A percentile compares a stretch with the other conserved stretches of the same genome.
phyloP scores from a whole-genome alignment of 257 asterid genomes.

The Solanum commersonii region DNA sequence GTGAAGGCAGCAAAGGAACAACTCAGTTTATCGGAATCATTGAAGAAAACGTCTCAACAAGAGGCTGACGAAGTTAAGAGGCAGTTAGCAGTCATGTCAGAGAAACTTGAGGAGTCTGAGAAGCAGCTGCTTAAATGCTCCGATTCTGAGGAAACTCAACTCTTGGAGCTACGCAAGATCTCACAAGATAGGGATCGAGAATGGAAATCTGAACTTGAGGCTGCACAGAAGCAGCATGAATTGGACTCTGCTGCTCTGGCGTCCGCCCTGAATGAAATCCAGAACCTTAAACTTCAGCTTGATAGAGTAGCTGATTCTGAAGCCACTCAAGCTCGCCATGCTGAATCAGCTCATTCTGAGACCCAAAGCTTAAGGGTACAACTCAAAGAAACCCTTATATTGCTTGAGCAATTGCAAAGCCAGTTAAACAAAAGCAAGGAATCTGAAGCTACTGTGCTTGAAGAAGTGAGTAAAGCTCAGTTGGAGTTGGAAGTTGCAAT shows the following conservation, averaged over 20 bases:
- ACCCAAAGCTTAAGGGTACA: conserved; percentile 46
- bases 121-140: conserved; percentile 53
- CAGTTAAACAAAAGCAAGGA: conserved; percentile 52
- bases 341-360: conserved; percentile 65
- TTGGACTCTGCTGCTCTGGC: conserved; percentile 63
- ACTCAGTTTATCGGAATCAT: conserved; percentile 58
- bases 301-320: conserved; percentile 47
- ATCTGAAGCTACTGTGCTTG: conserved; percentile 44
- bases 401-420: conserved; percentile 45
- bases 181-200: conserved; percentile 72
- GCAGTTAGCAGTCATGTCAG: conserved; percentile 50
- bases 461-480: conserved; percentile 42
- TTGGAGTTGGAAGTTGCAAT: conserved; percentile 48
- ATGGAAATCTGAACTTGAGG: conserved; percentile 79
- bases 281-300: conserved; percentile 58
- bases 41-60: conserved; percentile 48
- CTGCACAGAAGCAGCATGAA: conserved; percentile 59
- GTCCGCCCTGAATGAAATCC: conserved; percentile 65
- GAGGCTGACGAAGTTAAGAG: conserved; percentile 62
- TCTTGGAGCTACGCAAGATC: conserved; percentile 62
- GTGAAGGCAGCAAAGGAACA: conserved; percentile 60
- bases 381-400: conserved; percentile 41
- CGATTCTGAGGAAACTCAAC: conserved; percentile 60
- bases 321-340: conserved; percentile 46
- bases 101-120: conserved; percentile 51